Percentiles rank a stretch among this genome's conserved stretches.
Conservation (phyloP, 176 grass and related monocot genomes). For the Panicum miliaceum region DNA sequence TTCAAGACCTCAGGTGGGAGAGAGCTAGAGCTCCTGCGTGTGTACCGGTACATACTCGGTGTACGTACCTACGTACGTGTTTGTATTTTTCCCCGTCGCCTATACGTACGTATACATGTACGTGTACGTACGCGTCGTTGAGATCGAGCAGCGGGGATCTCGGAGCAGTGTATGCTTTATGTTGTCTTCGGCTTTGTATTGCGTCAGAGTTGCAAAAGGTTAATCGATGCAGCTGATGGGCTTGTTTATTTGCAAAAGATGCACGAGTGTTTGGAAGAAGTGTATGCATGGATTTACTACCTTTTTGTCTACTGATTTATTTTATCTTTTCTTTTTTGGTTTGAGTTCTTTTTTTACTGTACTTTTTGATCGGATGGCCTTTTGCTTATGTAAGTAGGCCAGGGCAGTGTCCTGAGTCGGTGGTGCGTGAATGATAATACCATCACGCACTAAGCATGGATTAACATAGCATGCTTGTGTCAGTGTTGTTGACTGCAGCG, state of each 20-base stretch:
- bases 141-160: not conserved
- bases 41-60: conserved; percentile 3
- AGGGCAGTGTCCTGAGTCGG: not conserved
- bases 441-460: not conserved
- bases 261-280: conserved; percentile 14
- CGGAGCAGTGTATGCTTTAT: conserved; percentile 7
- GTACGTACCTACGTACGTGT: conserved; percentile 11
- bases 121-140: not conserved
- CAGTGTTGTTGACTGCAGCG: not conserved
- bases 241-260: conserved; percentile 19
- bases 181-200: conserved; percentile 35
- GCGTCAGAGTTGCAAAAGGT: conserved; percentile 13
- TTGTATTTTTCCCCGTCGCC: conserved; percentile 27
- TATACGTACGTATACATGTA: not conserved
- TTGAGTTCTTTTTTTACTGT: not conserved
- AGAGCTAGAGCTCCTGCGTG: conserved; percentile 10
- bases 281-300: not conserved
- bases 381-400: conserved; percentile 1
- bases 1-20: conserved; percentile 11
- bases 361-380: not conserved
- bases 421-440: not conserved
- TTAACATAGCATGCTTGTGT: not conserved
- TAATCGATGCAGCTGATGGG: conserved; percentile 25
- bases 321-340: not conserved
- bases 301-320: not conserved